Conservation (phyloP, 1,139 yeast genomes). For the Pichia sp. region DNA sequence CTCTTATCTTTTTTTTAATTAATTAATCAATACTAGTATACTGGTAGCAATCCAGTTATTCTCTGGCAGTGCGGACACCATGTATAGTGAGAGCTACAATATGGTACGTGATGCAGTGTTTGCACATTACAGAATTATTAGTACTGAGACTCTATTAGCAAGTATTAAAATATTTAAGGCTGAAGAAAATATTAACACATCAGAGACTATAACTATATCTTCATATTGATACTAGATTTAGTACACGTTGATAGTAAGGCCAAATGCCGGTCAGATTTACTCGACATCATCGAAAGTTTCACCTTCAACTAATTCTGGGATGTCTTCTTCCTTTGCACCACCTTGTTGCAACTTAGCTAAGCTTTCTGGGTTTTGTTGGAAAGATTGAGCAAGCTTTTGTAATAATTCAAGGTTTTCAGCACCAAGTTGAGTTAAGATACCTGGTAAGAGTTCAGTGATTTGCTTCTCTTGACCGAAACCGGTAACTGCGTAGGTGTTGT, state of each 20-base stretch:
- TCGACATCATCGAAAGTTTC: constrained; percentile 69
- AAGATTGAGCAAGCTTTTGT: constrained; percentile 84
- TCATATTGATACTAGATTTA: background rate
- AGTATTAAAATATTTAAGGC: no score
- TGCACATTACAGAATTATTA: no score
- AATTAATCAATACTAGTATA: no score
- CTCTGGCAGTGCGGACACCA: no score
- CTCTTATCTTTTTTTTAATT: no score
- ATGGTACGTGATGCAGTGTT: no score
- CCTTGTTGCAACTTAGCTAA: constrained; percentile 35
- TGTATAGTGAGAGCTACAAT: no score
- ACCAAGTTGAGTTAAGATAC: constrained; percentile 93
- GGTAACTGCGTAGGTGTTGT: constrained; percentile 91
- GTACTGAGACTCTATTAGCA: no score
- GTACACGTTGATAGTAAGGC: background rate
- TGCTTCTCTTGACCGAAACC: constrained; percentile 95
- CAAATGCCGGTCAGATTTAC: constrained; percentile 4
- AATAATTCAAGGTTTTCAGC: constrained; percentile 91
- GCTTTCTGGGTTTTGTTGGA: constrained; percentile 46
- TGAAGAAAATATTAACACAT: background rate
- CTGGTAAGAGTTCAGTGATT: constrained; percentile 89
- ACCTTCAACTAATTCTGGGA: constrained; percentile 94
- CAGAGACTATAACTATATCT: background rate
- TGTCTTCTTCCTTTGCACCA: constrained; percentile 54
- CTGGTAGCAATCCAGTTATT: no score